These are phyloP conservation scores for Discostella stelligera DNA, from an alignment of 352 stramenopile genomes.

Conservation along the genomic window DNA sequence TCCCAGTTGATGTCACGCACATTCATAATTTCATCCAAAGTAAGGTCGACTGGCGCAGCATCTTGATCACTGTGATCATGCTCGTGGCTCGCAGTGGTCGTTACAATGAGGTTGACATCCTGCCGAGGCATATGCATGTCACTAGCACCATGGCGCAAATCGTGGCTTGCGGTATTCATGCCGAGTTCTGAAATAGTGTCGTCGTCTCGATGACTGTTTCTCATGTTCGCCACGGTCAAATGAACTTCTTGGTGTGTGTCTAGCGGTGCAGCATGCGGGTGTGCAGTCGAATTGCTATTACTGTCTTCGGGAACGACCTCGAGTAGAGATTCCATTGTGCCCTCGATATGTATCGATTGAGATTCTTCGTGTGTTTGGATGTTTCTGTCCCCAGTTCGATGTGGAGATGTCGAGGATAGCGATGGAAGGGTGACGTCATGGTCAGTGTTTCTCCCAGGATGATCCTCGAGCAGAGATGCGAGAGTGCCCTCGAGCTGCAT, in stretches of 20 bases:
- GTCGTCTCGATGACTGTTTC: conserved; percentile 18
- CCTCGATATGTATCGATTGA: conserved; percentile 25
- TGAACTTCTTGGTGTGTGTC: conserved; percentile 9
- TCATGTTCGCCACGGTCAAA: conserved; percentile 13
- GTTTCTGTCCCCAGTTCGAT: neutral
- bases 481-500: conserved; percentile 33
- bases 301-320: neutral
- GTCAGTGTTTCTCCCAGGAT: neutral
- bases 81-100: conserved; percentile 36
- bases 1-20: conserved; percentile 9
- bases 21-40: conserved; percentile 38
- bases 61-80: too few species aligned
- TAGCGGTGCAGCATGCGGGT: neutral
- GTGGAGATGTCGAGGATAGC: conserved; percentile 9
- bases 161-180: conserved; percentile 42
- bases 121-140: conserved; percentile 10
- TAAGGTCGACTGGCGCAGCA: conserved; percentile 31
- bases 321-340: conserved; percentile 8
- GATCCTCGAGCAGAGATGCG: conserved; percentile 12
- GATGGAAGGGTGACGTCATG: conserved; percentile 16
- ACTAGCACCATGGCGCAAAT: conserved; percentile 18
- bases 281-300: neutral
- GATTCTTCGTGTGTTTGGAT: conserved; percentile 8
- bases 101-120: conserved; percentile 35
- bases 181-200: conserved; percentile 46